Evolutionary conservation across 768 basidiomycete species (phyloP).

Genomic region (Bullera alba): DNA sequence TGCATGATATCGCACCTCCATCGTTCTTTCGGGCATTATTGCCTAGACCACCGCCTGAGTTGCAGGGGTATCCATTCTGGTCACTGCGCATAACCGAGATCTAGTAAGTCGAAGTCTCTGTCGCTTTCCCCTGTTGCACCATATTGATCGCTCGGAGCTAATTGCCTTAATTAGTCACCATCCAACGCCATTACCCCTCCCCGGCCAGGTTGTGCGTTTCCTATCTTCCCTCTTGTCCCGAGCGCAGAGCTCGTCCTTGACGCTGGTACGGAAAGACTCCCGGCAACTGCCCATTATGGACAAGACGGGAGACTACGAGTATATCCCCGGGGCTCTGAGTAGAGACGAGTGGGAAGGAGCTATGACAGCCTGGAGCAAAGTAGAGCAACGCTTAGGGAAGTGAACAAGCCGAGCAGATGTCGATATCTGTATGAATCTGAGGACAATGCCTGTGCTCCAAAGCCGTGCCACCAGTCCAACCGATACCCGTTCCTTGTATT

Average conservation of each 20-base stretch:
- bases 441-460: neutral
- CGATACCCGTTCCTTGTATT: neutral
- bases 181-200: conserved; percentile 17
- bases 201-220: conserved; percentile 4
- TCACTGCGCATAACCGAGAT: conserved; percentile 36
- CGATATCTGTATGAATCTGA: too few relatives aligned
- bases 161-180: conserved; percentile 29
- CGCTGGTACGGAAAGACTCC: conserved; percentile 19
- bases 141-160: too few relatives aligned
- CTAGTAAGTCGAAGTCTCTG: conserved; percentile 21
- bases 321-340: conserved; percentile 6
- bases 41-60: conserved; percentile 30
- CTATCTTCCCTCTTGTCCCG: conserved; percentile 9
- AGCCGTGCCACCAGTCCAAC: neutral
- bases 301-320: neutral
- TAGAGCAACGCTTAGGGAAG: conserved; percentile 18
- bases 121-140: neutral
- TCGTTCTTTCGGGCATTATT: conserved; percentile 8
- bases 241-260: conserved; percentile 19
- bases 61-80: conserved; percentile 38
- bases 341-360: conserved; percentile 35
- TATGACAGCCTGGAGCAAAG: conserved; percentile 24
- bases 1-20: conserved; percentile 22
- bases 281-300: conserved; percentile 4
- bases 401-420: conserved; percentile 2